Evolutionary conservation across 2,329 filamentous ascomycete genomes (phyloP), one percentile per base, ranked within the genome.

Genomic region (Microascus cirrosus): DNA sequence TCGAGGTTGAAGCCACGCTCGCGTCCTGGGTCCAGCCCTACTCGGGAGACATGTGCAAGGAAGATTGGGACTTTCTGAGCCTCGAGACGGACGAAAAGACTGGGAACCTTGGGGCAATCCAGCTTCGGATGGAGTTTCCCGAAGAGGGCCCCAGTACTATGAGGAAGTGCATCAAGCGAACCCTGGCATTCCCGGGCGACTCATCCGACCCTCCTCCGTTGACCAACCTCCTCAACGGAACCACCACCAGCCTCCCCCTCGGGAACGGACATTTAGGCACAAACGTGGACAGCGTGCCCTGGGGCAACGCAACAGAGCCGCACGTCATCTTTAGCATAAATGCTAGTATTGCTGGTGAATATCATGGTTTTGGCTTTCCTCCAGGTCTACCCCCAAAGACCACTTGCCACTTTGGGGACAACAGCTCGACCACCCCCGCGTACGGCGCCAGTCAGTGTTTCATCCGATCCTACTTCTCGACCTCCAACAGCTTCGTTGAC

Each of bases 1-100:
- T 42, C 11, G n/a, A 24, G 10, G 45, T 50, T 7, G n/a, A 24
- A 20, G 22, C 22, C n/a, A 22, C n/a, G 5, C 45, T 12, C 20
- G 3, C 5, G 20, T 53, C 73, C n/a, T 75, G 56, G 56, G 76
- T 58, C 64, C 68, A 51, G 70, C 73, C 22, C 76, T 53, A 61
- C 62, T 56, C 62, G 85, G 52, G 90, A 84, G 79, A 77, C 87
- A 8, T 80, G 87, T 83, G 90, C 18, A 86, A 91, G 62, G 84
- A 90, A 63, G 79, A 85, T 2, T 92, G 87, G 87, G 86, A 82
- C 0, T 81, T 83, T 59, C 71, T 92, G 3, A 78, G 78, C 3
- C 71, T 91, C 1, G 77, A 81, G 32, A 74, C 73, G 36, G 81
- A 89, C 59, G 83, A 89, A 60, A 63, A 64, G 12, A 84, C 79